Evolutionary conservation across 179 eudicot genomes (phyloP).

Genomic region (Silene coronaria): DNA sequence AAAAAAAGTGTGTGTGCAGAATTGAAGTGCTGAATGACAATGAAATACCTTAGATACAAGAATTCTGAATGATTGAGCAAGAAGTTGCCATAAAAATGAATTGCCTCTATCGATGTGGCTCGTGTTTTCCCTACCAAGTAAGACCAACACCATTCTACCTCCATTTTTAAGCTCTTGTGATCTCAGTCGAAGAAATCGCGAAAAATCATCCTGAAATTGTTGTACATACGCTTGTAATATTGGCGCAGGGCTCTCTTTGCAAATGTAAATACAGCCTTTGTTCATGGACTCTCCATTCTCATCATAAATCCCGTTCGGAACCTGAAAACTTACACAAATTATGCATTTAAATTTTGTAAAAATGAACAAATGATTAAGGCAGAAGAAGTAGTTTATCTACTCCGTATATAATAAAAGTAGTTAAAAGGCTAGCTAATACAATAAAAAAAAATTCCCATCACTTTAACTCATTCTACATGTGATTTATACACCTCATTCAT

Average conservation of each 20-base stretch:
- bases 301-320: slow-evolving; percentile 56
- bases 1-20: neutral
- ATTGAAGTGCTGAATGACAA: neutral
- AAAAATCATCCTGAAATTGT: slow-evolving; percentile 68
- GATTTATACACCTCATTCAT: too few species aligned
- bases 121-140: slow-evolving; percentile 54
- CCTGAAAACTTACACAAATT: slow-evolving; percentile 27
- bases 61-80: slow-evolving; percentile 48
- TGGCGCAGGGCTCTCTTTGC: slow-evolving; percentile 42
- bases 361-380: too few species aligned
- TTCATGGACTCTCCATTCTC: slow-evolving; percentile 50
- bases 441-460: too few species aligned
- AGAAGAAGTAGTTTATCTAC: too few species aligned
- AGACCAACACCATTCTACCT: slow-evolving; percentile 68
- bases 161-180: slow-evolving; percentile 50
- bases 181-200: slow-evolving; percentile 48
- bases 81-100: slow-evolving; percentile 69
- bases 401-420: too few species aligned
- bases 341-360: neutral
- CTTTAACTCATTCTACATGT: too few species aligned
- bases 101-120: slow-evolving; percentile 60
- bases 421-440: too few species aligned
- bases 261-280: slow-evolving; percentile 62
- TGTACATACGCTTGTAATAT: slow-evolving; percentile 44
- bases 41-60: slow-evolving; percentile 46